These are phyloP conservation scores for Fusarium sp. DNA, from an alignment of 2,329 filamentous ascomycete genomes.

Conservation along the genomic window DNA sequence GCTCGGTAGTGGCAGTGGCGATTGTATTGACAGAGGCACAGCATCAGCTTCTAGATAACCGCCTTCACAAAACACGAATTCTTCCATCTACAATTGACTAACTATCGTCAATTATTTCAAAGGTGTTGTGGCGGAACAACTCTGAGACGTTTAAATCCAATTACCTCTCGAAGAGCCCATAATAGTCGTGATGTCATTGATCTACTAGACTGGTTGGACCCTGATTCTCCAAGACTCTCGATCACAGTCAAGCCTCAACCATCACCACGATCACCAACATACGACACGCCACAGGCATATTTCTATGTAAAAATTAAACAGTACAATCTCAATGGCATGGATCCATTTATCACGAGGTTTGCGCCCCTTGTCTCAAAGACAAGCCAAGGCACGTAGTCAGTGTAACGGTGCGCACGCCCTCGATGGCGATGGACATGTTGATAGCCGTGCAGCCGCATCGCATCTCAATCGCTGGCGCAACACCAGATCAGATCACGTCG, in stretches of 20 bases:
- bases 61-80: too few species aligned
- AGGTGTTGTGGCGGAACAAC: constrained; percentile 3
- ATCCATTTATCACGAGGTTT: background rate
- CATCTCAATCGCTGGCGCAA: constrained; percentile 36
- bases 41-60: background rate
- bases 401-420: constrained; percentile 29
- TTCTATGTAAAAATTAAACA: background rate
- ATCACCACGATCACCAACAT: constrained; percentile 20
- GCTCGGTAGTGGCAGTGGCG: background rate
- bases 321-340: constrained; percentile 1
- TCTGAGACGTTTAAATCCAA: constrained; percentile 2
- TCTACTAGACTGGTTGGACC: constrained; percentile 24
- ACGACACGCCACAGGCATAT: background rate
- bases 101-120: background rate
- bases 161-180: background rate
- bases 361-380: constrained; percentile 23
- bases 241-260: constrained; percentile 21
- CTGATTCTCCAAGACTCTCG: constrained; percentile 26
- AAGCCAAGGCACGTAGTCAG: constrained; percentile 2
- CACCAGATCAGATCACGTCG: constrained; percentile 43
- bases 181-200: constrained; percentile 40
- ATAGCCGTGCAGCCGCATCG: constrained; percentile 36
- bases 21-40: background rate
- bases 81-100: too few species aligned
- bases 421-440: constrained; percentile 30